A percentile compares a stretch with the other conserved stretches of the same genome.
phyloP scores from a whole-genome alignment of 495 filamentous ascomycete species.

The Parathielavia appendiculata region DNA sequence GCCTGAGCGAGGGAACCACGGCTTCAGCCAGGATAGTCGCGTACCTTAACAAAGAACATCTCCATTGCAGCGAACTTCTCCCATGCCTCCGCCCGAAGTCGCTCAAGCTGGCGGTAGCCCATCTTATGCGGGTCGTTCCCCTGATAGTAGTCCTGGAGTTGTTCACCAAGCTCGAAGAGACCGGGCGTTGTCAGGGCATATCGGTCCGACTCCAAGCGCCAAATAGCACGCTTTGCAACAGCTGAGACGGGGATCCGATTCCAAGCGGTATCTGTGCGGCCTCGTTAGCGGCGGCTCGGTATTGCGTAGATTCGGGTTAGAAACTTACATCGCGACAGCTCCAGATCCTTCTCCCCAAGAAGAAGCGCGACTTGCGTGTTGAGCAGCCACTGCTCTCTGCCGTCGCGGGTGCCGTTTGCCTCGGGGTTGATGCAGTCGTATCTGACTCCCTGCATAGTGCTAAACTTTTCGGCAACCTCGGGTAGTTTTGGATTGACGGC shows the following conservation, averaged over 20 bases:
- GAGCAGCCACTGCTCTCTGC: conserved; percentile 66
- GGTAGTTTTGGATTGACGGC: conserved; percentile 44
- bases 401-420: conserved; percentile 41
- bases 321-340: conserved; percentile 64
- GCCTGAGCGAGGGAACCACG: neutral
- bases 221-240: conserved; percentile 45
- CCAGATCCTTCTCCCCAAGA: conserved; percentile 69
- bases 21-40: neutral
- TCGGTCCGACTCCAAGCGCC: conserved; percentile 45
- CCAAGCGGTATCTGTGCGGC: conserved; percentile 60
- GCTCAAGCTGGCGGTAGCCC: conserved; percentile 34
- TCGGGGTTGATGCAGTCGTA: conserved; percentile 50
- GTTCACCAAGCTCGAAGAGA: conserved; percentile 42
- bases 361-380: conserved; percentile 72
- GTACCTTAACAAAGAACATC: conserved; percentile 74
- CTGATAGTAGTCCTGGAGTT: conserved; percentile 41
- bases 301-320: neutral
- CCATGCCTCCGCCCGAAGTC: conserved; percentile 41
- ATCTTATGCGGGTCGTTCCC: conserved; percentile 37
- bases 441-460: conserved; percentile 46
- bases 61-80: conserved; percentile 50
- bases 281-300: neutral
- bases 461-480: conserved; percentile 48
- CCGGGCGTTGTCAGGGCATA: conserved; percentile 44
- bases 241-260: conserved; percentile 46